Conservation (phyloP, 2,329 filamentous ascomycete genomes). For the Ceratocystis cubensis region DNA sequence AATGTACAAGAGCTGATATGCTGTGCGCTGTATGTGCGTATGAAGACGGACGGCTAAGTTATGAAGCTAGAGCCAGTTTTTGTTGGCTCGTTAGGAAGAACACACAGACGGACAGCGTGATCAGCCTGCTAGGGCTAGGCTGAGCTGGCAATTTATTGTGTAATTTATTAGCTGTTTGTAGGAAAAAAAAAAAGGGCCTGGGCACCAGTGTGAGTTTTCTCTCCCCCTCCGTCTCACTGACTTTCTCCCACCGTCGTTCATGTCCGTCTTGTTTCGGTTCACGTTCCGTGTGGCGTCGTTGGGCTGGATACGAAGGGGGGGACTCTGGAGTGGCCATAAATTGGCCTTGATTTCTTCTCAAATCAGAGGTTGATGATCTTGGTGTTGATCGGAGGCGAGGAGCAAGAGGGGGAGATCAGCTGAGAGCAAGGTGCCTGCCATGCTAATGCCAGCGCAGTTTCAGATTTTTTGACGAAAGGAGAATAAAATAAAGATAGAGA, state of each 20-base stretch:
- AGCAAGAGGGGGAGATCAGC: not conserved
- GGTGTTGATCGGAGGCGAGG: not conserved
- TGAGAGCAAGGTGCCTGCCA: not conserved
- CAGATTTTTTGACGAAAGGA: not conserved
- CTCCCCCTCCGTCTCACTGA: not conserved
- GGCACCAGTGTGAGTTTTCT: not conserved
- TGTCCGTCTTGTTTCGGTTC: not conserved
- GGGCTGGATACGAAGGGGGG: not conserved
- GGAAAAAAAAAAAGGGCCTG: not conserved
- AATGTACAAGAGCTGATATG: not conserved
- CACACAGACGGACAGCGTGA: not conserved
- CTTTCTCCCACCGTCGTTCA: not conserved
- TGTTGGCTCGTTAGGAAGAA: not conserved
- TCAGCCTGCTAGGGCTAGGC: too few species aligned
- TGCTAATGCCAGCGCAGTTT: slow-evolving; percentile 1
- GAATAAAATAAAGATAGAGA: not conserved
- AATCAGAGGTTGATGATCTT: not conserved
- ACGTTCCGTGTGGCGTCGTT: slow-evolving; percentile 5
- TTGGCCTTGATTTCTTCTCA: not conserved
- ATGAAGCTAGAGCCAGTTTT: not conserved
- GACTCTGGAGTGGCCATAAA: not conserved
- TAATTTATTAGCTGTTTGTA: not conserved
- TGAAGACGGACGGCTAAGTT: not conserved
- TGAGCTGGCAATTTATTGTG: not conserved
- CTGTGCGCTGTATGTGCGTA: not conserved